Evolutionary conservation across 2,329 filamentous ascomycete genomes (phyloP), one percentile per base, ranked within the genome.

Genomic region (Elsinoe arachidis): DNA sequence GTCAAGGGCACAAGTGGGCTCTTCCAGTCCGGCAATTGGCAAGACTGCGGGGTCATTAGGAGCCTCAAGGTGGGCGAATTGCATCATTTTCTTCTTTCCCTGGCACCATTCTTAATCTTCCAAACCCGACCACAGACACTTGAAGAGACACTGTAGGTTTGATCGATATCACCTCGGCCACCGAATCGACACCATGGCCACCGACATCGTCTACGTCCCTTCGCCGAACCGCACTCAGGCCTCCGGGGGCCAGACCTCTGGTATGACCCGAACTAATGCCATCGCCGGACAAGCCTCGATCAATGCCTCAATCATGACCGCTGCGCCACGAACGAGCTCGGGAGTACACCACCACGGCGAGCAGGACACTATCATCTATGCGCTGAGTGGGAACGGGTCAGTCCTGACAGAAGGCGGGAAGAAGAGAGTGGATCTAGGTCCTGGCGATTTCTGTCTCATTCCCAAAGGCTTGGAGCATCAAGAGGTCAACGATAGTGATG

Each of bases 391-490:
- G 11, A 75, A 76, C 55, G 84, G 85, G 4, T 72, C 78, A 12
- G 75, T 89, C 7, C 75, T 87, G 2, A 83, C 82, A 17, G 73
- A 74, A 19, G 75, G 78, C 41, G 78, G 81, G 11, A 78, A 77
- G 47, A 78, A 79, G 60, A 77, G 79, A 34, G 77, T 85, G 60
- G 73, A 80, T 15, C 74, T 90, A 5, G 69, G 69, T 1, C 75
- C 81, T 0, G 86, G 86, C 0, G 85, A 88, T 67, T 89, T 87
- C 68, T 84, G 84, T 2, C 76, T 87, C 56, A 79, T 89, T 11
- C 86, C 86, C 0, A 80, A 84, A 0, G 87, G 79, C 76, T 81
- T 82, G 0, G 85, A 89, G 67, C 84, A 89, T 69, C 84, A 88
- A 67, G 78, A 85, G 56, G 73, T 84, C 17, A 89, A 89, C 63